Conservation (phyloP, 306 rosid species). For the Abrus precatorius region DNA sequence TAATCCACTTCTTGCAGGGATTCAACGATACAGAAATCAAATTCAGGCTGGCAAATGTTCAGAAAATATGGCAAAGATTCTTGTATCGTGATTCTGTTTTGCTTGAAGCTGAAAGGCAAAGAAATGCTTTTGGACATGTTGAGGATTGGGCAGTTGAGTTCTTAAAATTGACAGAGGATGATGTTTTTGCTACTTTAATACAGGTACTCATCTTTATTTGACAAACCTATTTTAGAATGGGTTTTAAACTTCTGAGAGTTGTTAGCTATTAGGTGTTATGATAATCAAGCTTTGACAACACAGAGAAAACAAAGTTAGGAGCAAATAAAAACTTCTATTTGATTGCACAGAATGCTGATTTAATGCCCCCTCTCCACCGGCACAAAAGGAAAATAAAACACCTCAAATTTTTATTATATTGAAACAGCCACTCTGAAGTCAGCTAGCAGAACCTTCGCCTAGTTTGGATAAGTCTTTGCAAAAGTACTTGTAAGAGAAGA, state of each 20-base stretch:
- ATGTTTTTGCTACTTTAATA: conserved; percentile 70
- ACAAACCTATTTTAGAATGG: conserved; percentile 3
- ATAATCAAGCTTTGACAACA: background rate
- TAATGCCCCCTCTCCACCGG: background rate
- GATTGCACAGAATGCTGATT: background rate
- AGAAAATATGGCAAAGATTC: conserved; percentile 89
- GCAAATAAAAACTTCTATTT: background rate
- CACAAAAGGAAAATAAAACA: background rate
- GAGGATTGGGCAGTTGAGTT: conserved; percentile 80
- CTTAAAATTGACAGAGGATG: conserved; percentile 69
- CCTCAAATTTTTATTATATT: background rate
- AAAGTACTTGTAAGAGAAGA: no score
- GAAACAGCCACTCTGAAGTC: background rate
- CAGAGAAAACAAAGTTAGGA: background rate
- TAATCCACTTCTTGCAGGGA: conserved; percentile 58
- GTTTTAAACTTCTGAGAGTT: background rate
- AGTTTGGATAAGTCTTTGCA: no score
- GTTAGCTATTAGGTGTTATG: conserved; percentile 4
- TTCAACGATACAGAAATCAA: conserved; percentile 79
- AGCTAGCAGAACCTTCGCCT: background rate
- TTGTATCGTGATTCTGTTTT: conserved; percentile 78
- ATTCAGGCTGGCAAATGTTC: conserved; percentile 73
- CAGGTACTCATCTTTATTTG: conserved; percentile 66
- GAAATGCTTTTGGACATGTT: conserved; percentile 53
- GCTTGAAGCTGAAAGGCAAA: conserved; percentile 96